A percentile compares a stretch with the other conserved stretches of the same genome.
phyloP scores from a whole-genome alignment of 805 yeast genomes.

The Tetrapisispora phaffii region DNA sequence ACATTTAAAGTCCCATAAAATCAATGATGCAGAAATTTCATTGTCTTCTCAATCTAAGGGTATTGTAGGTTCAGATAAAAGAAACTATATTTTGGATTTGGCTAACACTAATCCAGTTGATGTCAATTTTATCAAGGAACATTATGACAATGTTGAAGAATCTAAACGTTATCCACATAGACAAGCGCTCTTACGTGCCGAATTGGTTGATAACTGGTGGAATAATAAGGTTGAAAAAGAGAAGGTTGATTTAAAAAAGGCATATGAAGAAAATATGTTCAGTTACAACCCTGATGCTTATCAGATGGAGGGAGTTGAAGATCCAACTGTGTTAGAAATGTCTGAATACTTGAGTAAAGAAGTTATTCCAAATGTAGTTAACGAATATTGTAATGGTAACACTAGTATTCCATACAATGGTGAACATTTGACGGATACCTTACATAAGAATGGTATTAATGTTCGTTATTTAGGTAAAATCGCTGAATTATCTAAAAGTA shows the following conservation, averaged over 20 bases:
- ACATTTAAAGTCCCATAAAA: slow-evolving; percentile 65
- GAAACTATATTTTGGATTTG: slow-evolving; percentile 76
- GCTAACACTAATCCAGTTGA: slow-evolving; percentile 81
- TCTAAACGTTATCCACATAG: slow-evolving; percentile 68
- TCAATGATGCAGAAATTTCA: slow-evolving; percentile 39
- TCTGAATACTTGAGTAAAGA: slow-evolving; percentile 50
- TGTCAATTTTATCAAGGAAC: slow-evolving; percentile 57
- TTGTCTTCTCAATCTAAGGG: slow-evolving; percentile 81
- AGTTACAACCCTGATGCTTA: slow-evolving; percentile 76
- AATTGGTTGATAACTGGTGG: slow-evolving; percentile 90
- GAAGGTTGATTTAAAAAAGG: slow-evolving; percentile 25
- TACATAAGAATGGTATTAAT: slow-evolving; percentile 81
- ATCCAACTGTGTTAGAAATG: slow-evolving; percentile 48
- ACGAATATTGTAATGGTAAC: slow-evolving; percentile 37
- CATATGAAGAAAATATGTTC: slow-evolving; percentile 35
- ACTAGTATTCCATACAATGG: slow-evolving; percentile 71
- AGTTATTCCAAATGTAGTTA: slow-evolving; percentile 51
- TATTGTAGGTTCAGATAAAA: slow-evolving; percentile 71
- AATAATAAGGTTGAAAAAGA: slow-evolving; percentile 41
- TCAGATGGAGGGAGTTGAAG: slow-evolving; percentile 35
- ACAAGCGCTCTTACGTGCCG: slow-evolving; percentile 70
- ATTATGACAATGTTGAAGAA: slow-evolving; percentile 35
- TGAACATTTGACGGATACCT: slow-evolving; percentile 48
- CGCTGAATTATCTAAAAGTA: slow-evolving; percentile 26
- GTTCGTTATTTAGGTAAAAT: slow-evolving; percentile 70